A percentile compares a stretch with the other conserved stretches of the same genome.
Conservation (phyloP, 306 rosid species). For the Ormosia emarginata region DNA sequence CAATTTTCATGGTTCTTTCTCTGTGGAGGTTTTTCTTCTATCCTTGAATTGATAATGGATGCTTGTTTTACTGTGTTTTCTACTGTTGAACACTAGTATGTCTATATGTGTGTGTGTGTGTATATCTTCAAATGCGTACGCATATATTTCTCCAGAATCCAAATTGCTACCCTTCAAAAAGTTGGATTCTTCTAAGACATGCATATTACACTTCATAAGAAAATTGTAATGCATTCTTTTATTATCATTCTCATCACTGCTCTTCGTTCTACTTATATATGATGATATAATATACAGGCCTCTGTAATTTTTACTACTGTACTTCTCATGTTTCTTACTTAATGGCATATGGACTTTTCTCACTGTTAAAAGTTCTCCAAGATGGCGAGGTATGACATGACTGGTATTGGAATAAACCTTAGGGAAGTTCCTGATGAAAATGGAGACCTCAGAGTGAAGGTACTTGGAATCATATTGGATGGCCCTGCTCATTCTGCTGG, state of each 20-base stretch:
- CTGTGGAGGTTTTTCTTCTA: neutral
- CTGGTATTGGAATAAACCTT: conserved; percentile 95
- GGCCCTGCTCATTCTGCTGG: conserved; percentile 93
- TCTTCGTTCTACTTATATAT: neutral
- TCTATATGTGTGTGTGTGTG: neutral
- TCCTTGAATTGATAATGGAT: neutral
- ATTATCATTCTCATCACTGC: neutral
- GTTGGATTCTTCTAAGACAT: neutral
- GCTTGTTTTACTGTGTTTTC: neutral
- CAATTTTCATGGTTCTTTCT: neutral
- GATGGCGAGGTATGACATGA: conserved; percentile 99
- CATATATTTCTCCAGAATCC: neutral
- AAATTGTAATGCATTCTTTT: neutral
- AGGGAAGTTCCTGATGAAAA: conserved; percentile 79
- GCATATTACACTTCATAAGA: conserved; percentile 1
- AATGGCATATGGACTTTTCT: conserved; percentile 36
- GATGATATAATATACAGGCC: neutral
- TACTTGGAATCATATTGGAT: conserved; percentile 76
- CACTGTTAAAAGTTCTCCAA: conserved; percentile 81
- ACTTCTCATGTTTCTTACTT: conserved; percentile 41
- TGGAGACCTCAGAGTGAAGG: conserved; percentile 67
- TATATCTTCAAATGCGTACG: neutral
- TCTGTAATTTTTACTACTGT: conserved; percentile 21
- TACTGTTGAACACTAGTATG: neutral
- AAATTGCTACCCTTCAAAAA: neutral